Evolutionary conservation across 1,284 basidiomycete genomes (phyloP), one percentile per base, ranked within the genome.

Genomic region (Heimioporus punctisporus): DNA sequence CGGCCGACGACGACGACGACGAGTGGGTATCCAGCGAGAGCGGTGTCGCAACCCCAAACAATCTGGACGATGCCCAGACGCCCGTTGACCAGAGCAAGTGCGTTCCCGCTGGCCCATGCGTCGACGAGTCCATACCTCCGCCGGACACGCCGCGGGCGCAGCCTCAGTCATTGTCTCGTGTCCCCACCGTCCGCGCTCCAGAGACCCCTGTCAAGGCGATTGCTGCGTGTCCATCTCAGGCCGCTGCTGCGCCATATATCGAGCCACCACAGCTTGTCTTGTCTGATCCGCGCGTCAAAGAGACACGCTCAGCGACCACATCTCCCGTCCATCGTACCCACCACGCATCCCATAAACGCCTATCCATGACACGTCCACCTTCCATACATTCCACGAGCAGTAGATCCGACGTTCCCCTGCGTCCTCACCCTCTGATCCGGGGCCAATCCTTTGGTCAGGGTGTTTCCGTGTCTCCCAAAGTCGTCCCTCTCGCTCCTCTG

Each of bases 1-100:
- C 71, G 47, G 76, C 69, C 25, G 80, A 81, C 48, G 82, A 79
- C 19, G 84, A 86, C 40, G 86, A 86, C 40, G 86, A 88, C 51
- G 89, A 85, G 57, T 90, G 88, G 86, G 78, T 88, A 3, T 89
- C 87, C 21, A 88, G 83, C 64, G 88, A 88, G 66, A 90, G 86
- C 62, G 88, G 86, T 17, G 85, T 82, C 2, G 85, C 74, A 4
- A 90, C 88, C 4, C 88, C 89, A 11, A 80, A 79, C 56, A 69
- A 74, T 41, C 64, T 71, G 17, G 79, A 79, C 45, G 72, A 72
- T 19, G 65, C 54, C 25, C 61, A 72, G 48, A 76, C 75, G 40
- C 76, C 71, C 27, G 64, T 74, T 50, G 70, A 74, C 51, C 57
- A 59, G 37, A 65, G 56, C 56, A 64, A 43, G 48, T 27, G 47